Evolutionary conservation across 2,329 filamentous ascomycete genomes (phyloP), one percentile per base, ranked within the genome.

Genomic region (Bipolaris zeicola): DNA sequence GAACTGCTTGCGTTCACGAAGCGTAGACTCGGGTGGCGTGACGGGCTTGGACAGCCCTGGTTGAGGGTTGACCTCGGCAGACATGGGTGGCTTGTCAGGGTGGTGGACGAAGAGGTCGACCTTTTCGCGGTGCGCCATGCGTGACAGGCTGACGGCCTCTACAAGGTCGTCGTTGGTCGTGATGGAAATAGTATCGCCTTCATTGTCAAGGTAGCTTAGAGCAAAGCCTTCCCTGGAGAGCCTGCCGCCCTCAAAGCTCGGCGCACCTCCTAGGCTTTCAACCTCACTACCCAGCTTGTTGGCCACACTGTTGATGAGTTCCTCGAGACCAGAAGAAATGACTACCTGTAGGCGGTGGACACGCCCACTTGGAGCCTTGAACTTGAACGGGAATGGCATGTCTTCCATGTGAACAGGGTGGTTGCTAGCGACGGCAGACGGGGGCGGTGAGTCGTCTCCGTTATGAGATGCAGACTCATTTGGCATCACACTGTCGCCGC

Each of bases 81-180:
- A 81, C n/a, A 92, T 83, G 0, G 93, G 90, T n/a, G 94, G 87
- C 78, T 95, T 89, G 61, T 92, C 87, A 0, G 94, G 93, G 68
- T 99, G 90, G 74, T 99, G 95, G 11, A 98, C 93, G 69, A 96
- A 98, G 14, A 99, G 84, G 70, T 99, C 95, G 18, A 99, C 95
- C 83, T 99, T 99, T 66, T 98, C 95, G 43, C 87, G 88, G 65
- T 83, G 87, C 43, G 85, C 84, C 56, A 90, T 87, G 58, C 91
- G 89, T 4, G 94, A 91, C 26, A 98, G 84, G 18, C 88, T 83
- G 64, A 99, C 91, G 1, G 95, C 92, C 77, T 99, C 95, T 2
- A 95, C 79, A 39, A 99, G 84, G 73, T 99, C 95, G 63, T 94
- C 89, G 71, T 98, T 92, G 0, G 94, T 96, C 10, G 95, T 99